Evolutionary conservation across 768 basidiomycete species (phyloP).

Genomic region (Boletus subparvulus): DNA sequence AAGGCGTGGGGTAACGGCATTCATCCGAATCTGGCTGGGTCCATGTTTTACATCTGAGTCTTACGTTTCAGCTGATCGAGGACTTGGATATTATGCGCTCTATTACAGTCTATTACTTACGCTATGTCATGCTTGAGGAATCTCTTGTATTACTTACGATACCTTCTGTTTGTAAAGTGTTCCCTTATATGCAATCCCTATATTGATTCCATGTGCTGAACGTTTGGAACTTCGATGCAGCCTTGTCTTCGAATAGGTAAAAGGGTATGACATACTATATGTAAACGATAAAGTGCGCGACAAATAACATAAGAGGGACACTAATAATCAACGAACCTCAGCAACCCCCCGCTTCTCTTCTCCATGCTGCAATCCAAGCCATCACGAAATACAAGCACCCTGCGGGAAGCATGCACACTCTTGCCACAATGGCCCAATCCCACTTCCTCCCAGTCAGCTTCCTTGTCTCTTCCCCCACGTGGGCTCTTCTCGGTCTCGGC

Average conservation of each 20-base stretch:
- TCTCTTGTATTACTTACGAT: neutral
- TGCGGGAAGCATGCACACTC: slow-evolving; percentile 71
- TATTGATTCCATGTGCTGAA: no score
- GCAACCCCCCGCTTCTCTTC: slow-evolving; percentile 36
- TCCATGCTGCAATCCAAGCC: slow-evolving; percentile 62
- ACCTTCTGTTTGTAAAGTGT: neutral
- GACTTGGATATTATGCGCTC: neutral
- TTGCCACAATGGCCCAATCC: slow-evolving; percentile 76
- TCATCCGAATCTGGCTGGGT: slow-evolving; percentile 54
- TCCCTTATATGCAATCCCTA: neutral
- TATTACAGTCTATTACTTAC: neutral
- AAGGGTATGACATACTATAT: neutral
- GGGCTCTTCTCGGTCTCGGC: slow-evolving; percentile 18
- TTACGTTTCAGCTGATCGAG: neutral
- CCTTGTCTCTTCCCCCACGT: slow-evolving; percentile 17
- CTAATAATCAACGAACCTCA: slow-evolving; percentile 4
- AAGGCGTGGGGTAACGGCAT: slow-evolving; percentile 55
- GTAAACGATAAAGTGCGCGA: neutral
- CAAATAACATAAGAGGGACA: neutral
- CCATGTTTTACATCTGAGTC: slow-evolving; percentile 74
- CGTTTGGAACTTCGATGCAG: neutral
- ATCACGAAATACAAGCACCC: slow-evolving; percentile 75
- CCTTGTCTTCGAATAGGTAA: neutral
- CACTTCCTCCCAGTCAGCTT: slow-evolving; percentile 56
- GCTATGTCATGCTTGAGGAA: neutral